Evolutionary conservation across 805 yeast genomes (phyloP).

Genomic region (Blastobotrys robertii): DNA sequence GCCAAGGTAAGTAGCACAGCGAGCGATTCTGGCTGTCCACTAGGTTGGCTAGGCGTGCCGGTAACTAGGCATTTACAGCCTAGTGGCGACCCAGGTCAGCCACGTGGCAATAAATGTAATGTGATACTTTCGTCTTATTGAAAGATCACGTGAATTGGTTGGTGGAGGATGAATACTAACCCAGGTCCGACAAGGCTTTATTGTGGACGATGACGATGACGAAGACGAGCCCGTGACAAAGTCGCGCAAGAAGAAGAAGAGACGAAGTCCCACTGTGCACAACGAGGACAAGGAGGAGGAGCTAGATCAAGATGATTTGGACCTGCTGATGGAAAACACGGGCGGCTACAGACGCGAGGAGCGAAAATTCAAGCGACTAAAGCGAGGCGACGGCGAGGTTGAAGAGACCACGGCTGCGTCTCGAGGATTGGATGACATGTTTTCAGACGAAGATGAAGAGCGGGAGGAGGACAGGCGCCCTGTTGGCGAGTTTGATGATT

Average conservation of each 20-base stretch:
- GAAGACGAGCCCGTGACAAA: constrained; percentile 26
- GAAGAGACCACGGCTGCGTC: constrained; percentile 6
- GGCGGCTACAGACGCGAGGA: constrained; percentile 40
- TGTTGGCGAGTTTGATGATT: constrained; percentile 83
- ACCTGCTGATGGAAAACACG: constrained; percentile 79
- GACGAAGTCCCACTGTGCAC: constrained; percentile 11
- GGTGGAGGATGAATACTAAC: background rate
- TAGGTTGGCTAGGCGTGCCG: too few species aligned
- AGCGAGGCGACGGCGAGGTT: constrained; percentile 43
- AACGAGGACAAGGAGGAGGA: constrained; percentile 21
- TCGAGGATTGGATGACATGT: constrained; percentile 53
- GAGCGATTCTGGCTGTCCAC: too few species aligned
- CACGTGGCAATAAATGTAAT: too few species aligned
- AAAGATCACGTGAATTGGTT: background rate
- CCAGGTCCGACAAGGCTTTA: constrained; percentile 76
- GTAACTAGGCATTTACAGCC: too few species aligned
- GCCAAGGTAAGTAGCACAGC: constrained; percentile 32
- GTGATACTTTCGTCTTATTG: too few species aligned
- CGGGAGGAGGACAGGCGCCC: constrained; percentile 33
- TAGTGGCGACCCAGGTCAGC: too few species aligned
- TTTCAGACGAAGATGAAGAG: constrained; percentile 44
- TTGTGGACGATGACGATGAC: constrained; percentile 86
- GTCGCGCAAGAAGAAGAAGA: constrained; percentile 17
- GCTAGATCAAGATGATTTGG: constrained; percentile 92
- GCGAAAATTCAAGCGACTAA: constrained; percentile 68